These are phyloP conservation scores for Pseudogymnoascus sp. DNA, from an alignment of 2,329 filamentous ascomycete genomes.

Conservation along the genomic window DNA sequence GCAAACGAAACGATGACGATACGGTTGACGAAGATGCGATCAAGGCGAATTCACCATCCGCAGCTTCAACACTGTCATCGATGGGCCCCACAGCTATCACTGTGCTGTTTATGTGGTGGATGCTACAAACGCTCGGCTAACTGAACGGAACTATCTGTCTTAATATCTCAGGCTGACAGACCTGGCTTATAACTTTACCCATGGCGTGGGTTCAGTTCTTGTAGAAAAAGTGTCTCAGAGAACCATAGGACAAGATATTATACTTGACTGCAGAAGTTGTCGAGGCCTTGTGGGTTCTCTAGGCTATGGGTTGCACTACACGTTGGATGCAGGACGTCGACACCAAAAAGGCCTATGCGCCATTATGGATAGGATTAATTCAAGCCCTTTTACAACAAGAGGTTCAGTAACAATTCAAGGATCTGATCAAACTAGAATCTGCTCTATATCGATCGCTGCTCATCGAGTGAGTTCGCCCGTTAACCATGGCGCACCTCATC, in stretches of 20 bases:
- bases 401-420: neutral
- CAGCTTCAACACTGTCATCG: neutral
- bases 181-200: neutral
- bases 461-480: neutral
- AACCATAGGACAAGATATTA: neutral
- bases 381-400: neutral
- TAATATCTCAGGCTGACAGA: constrained; percentile 3
- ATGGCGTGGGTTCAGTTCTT: neutral
- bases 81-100: neutral
- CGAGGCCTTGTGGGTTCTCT: neutral
- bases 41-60: neutral
- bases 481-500: neutral
- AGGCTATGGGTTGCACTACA: neutral
- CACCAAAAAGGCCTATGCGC: constrained; percentile 4
- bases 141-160: neutral
- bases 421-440: neutral
- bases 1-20: constrained; percentile 9
- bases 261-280: neutral
- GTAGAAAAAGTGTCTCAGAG: neutral
- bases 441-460: neutral
- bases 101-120: neutral
- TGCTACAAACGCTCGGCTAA: neutral
- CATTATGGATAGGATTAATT: constrained; percentile 7
- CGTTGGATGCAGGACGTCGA: constrained; percentile 5
- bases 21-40: neutral